Conservation (phyloP, 1,284 basidiomycete species). For the Chalciporus piperatoides region DNA sequence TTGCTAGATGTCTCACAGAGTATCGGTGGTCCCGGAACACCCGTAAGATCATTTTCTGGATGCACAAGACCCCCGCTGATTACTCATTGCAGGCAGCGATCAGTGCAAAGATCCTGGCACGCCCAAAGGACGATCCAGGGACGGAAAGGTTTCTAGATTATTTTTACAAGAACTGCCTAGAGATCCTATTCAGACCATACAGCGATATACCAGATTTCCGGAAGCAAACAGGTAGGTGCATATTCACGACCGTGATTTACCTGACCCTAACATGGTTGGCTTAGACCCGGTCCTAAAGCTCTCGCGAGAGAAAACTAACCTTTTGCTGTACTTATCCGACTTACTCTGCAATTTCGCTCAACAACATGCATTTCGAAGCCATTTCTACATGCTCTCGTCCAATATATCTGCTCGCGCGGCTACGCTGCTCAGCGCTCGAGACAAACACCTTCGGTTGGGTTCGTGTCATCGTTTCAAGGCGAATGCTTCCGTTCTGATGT, state of each 20-base stretch:
- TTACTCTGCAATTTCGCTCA: constrained; percentile 84
- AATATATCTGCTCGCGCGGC: constrained; percentile 72
- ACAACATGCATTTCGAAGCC: constrained; percentile 87
- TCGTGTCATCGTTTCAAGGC: constrained; percentile 26
- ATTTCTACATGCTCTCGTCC: constrained; percentile 85
- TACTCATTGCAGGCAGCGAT: constrained; percentile 19
- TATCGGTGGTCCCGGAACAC: constrained; percentile 36
- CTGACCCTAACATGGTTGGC: not conserved
- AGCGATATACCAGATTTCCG: constrained; percentile 74
- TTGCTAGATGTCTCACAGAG: constrained; percentile 73
- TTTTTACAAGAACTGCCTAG: constrained; percentile 83
- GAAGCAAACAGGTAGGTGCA: constrained; percentile 51
- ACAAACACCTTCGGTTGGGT: constrained; percentile 93
- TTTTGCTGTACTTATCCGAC: constrained; percentile 84
- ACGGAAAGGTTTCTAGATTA: constrained; percentile 87
- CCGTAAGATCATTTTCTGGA: constrained; percentile 28
- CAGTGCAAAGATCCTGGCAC: constrained; percentile 46
- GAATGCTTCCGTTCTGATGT: constrained; percentile 13
- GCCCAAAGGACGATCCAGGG: constrained; percentile 78
- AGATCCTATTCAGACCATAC: constrained; percentile 77
- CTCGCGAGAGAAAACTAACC: constrained; percentile 69
- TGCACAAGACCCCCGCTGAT: constrained; percentile 5
- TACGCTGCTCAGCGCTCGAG: constrained; percentile 75
- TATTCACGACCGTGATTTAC: not conserved
- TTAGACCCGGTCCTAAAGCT: constrained; percentile 53